Conservation (phyloP, 441 rosid genomes). For the Syzygium syzygioides region DNA sequence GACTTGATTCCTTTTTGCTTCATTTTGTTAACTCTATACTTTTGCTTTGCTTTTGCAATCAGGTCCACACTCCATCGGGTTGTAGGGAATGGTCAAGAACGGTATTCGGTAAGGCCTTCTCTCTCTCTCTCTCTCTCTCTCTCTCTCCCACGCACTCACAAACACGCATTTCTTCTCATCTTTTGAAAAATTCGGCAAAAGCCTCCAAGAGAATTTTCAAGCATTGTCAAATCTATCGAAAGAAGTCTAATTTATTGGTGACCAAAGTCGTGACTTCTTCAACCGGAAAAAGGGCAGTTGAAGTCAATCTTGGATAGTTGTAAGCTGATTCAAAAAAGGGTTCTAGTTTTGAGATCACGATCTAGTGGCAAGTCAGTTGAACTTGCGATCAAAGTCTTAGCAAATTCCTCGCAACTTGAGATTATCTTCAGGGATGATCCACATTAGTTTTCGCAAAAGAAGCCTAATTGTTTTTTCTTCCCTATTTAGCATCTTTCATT, state of each 20-base stretch:
- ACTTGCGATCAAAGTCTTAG: neutral
- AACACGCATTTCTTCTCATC: neutral
- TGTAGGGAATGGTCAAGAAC: neutral
- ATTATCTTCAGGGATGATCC: neutral
- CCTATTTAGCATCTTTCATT: neutral
- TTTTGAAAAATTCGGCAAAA: neutral
- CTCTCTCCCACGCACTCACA: no score
- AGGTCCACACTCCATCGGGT: neutral
- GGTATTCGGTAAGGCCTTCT: neutral
- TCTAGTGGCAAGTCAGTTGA: neutral
- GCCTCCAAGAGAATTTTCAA: neutral
- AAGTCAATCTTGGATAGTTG: neutral
- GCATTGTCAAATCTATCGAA: neutral
- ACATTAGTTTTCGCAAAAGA: neutral
- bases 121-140: neutral
- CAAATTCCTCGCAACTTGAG: neutral
- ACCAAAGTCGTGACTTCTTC: neutral
- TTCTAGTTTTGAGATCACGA: neutral
- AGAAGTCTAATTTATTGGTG: neutral
- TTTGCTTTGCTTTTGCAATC: neutral
- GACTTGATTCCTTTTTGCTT: neutral
- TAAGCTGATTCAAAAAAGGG: neutral
- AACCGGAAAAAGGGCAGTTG: neutral
- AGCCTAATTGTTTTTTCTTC: neutral
- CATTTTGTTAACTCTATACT: neutral